These are phyloP conservation scores for Luvunga scandens DNA, from an alignment of 345 rosid genomes.

Conservation along the genomic window DNA sequence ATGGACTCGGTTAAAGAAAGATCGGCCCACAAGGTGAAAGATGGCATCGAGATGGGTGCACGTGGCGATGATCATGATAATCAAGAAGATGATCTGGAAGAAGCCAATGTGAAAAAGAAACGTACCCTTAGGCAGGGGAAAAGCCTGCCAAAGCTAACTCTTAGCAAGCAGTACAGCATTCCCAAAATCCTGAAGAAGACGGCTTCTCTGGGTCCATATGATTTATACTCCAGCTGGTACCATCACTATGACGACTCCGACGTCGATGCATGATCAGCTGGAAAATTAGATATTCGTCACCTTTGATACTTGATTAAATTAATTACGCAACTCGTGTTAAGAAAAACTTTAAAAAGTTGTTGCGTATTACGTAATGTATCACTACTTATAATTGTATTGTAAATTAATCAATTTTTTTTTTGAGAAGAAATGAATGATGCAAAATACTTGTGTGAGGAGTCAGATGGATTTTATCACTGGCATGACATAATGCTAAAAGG, in stretches of 20 bases:
- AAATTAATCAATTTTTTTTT: no score
- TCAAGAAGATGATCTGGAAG: conserved; percentile 3
- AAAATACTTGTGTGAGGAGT: no score
- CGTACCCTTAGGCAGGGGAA: conserved; percentile 11
- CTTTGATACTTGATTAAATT: neutral
- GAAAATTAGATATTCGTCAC: no score
- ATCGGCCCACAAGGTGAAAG: conserved; percentile 20
- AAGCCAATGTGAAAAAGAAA: conserved; percentile 6
- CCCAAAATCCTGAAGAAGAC: conserved; percentile 27
- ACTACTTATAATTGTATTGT: no score
- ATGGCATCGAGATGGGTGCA: conserved; percentile 24
- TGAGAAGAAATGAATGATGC: no score
- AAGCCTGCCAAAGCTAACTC: conserved; percentile 29
- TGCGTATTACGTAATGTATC: neutral
- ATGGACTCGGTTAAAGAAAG: conserved; percentile 26
- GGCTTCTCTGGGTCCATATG: conserved; percentile 26
- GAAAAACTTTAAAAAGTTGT: neutral
- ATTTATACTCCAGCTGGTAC: conserved; percentile 21
- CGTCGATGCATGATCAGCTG: no score
- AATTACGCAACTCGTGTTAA: no score
- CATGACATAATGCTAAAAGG: no score
- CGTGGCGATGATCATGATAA: neutral
- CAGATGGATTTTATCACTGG: no score
- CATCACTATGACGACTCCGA: neutral
- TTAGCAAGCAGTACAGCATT: conserved; percentile 25